phyloP scores from a whole-genome alignment of 2,329 filamentous ascomycete genomes.

The Cytospora schulzeri region DNA sequence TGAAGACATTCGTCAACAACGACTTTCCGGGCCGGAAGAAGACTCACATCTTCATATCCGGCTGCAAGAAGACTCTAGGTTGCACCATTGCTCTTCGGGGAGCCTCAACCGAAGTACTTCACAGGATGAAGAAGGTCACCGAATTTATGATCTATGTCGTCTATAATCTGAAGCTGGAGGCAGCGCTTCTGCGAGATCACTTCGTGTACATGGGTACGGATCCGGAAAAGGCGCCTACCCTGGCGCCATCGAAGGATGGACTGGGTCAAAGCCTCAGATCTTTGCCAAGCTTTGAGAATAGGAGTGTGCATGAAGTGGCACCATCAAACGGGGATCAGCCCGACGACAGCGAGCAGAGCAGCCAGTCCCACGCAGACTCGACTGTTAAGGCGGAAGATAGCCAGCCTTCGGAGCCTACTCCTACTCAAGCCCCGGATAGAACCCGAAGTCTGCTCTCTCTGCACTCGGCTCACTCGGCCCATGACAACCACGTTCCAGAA shows the following conservation, averaged over 20 bases:
- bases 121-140: slow-evolving; percentile 86
- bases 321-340: slow-evolving; percentile 11
- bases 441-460: slow-evolving; percentile 37
- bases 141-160: slow-evolving; percentile 99
- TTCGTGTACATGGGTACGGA: slow-evolving; percentile 50
- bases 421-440: slow-evolving; percentile 30
- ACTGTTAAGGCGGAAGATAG: slow-evolving; percentile 28
- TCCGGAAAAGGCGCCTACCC: slow-evolving; percentile 66
- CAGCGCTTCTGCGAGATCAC: slow-evolving; percentile 89
- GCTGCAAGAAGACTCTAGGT: slow-evolving; percentile 84
- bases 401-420: slow-evolving; percentile 27
- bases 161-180: slow-evolving; percentile 95
- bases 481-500: slow-evolving; percentile 65
- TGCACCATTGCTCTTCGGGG: slow-evolving; percentile 93
- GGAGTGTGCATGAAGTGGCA: slow-evolving; percentile 1
- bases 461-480: slow-evolving; percentile 46
- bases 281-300: slow-evolving; percentile 17
- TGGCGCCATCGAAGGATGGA: slow-evolving; percentile 38
- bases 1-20: slow-evolving; percentile 90
- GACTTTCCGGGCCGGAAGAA: slow-evolving; percentile 76
- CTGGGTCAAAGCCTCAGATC: slow-evolving; percentile 21
- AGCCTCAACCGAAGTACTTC: slow-evolving; percentile 68
- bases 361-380: slow-evolving; percentile 31
- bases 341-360: slow-evolving; percentile 30
- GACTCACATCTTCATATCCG: slow-evolving; percentile 93